These are phyloP conservation scores for Macrocybe sp. DNA, from an alignment of 1,284 basidiomycete genomes.

Conservation along the genomic window DNA sequence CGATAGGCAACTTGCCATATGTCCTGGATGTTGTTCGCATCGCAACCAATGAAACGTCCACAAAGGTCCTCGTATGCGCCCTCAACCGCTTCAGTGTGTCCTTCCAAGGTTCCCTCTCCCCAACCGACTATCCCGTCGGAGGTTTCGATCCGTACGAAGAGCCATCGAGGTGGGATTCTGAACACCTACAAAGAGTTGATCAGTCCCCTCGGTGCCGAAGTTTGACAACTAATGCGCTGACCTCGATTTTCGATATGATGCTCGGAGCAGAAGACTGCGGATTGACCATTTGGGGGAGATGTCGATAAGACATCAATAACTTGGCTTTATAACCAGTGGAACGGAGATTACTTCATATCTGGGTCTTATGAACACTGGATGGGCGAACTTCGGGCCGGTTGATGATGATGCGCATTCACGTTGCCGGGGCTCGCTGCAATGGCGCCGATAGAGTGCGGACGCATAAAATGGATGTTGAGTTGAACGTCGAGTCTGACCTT, in stretches of 20 bases:
- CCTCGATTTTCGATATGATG: no score
- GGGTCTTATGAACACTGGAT: no score
- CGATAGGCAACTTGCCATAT: constrained; percentile 67
- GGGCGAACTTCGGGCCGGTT: no score
- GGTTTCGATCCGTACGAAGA: constrained; percentile 73
- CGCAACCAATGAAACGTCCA: constrained; percentile 60
- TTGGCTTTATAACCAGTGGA: no score
- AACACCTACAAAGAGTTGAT: constrained; percentile 39
- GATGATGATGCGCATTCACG: no score
- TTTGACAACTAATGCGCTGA: no score
- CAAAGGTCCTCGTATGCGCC: constrained; percentile 62
- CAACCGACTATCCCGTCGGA: constrained; percentile 67
- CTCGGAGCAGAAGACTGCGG: no score
- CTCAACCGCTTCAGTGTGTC: constrained; percentile 75
- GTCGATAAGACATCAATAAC: no score
- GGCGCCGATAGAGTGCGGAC: background rate
- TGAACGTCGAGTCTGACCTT: background rate
- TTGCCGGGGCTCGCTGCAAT: no score
- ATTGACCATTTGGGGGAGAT: no score
- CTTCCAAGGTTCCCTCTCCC: constrained; percentile 64
- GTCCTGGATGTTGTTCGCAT: constrained; percentile 69
- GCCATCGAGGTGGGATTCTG: constrained; percentile 70
- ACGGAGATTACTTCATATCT: no score
- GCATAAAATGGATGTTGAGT: background rate
- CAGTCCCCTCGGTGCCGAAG: background rate